Evolutionary conservation across 2,329 filamentous ascomycete species (phyloP).

Genomic region (Cladophialophora exuberans): DNA sequence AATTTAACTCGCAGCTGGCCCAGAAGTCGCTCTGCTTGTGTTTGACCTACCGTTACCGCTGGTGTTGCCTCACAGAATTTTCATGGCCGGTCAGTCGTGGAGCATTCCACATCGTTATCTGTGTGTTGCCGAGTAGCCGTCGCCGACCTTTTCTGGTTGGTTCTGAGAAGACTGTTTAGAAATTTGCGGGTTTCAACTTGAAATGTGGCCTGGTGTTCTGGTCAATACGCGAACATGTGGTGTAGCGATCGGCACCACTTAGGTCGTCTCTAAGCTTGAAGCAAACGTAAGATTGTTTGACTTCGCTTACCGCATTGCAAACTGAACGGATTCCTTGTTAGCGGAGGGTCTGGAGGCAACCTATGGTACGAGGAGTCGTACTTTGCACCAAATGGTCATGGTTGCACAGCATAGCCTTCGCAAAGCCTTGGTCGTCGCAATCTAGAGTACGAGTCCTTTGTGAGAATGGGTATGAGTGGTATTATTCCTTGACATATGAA

Average conservation of each 20-base stretch:
- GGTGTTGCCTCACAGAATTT: constrained; percentile 11
- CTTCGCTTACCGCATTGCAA: not conserved
- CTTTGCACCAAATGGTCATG: too few species aligned
- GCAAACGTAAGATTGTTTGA: not conserved
- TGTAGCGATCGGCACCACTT: not conserved
- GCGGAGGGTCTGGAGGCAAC: too few species aligned
- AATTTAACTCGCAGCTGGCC: constrained; percentile 19
- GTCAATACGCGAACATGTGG: not conserved
- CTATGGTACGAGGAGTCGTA: too few species aligned
- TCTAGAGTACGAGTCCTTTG: too few species aligned
- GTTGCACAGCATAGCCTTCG: too few species aligned
- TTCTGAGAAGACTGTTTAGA: constrained; percentile 2
- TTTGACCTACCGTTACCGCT: constrained; percentile 21
- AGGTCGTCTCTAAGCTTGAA: not conserved
- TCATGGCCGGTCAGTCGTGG: constrained; percentile 1
- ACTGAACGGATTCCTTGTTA: too few species aligned
- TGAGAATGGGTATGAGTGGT: too few species aligned
- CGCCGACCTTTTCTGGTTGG: constrained; percentile 1
- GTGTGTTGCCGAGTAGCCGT: not conserved
- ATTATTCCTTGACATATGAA: too few species aligned
- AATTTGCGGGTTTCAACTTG: constrained; percentile 11
- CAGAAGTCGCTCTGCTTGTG: constrained; percentile 14
- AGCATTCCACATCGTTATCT: constrained; percentile 11
- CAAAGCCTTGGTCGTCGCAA: too few species aligned
- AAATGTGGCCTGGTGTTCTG: not conserved